Percentiles rank a stretch among this genome's conserved stretches.
These are phyloP conservation scores for Glaciozyma antarctica DNA, from an alignment of 768 basidiomycete species.

Conservation along the genomic window DNA sequence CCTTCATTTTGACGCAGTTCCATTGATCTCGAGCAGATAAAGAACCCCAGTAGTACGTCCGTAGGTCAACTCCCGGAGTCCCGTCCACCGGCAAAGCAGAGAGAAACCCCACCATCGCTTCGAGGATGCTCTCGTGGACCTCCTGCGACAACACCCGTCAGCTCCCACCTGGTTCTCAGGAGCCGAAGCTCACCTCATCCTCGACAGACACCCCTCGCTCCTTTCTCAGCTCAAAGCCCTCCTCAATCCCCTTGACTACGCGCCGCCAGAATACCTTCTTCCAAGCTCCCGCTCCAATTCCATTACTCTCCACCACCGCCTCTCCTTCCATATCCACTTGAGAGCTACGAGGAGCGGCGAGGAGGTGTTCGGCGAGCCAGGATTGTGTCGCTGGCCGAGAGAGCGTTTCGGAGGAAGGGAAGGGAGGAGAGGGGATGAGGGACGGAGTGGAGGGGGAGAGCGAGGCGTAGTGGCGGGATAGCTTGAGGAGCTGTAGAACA, in stretches of 20 bases:
- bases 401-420: conserved; percentile 3
- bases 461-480: conserved; percentile 8
- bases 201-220: conserved; percentile 2
- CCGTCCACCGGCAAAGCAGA: background rate
- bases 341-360: background rate
- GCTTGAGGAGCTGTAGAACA: background rate
- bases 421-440: conserved; percentile 12
- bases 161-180: background rate
- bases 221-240: conserved; percentile 3
- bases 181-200: conserved; percentile 14
- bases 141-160: conserved; percentile 9
- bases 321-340: too few relatives aligned
- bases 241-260: conserved; percentile 14
- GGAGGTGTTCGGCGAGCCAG: conserved; percentile 15
- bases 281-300: background rate
- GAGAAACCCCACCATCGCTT: conserved; percentile 17
- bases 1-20: conserved; percentile 9
- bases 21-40: background rate
- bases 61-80: background rate
- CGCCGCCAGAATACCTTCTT: conserved; percentile 19
- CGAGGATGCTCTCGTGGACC: conserved; percentile 21
- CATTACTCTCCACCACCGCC: background rate
- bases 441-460: conserved; percentile 10
- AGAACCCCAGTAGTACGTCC: conserved; percentile 26
- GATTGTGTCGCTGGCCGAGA: conserved; percentile 13